Base-by-base conservation (phyloP, 192 early-diverging fungal genomes). In the Obelidium mucronatum region DNA sequence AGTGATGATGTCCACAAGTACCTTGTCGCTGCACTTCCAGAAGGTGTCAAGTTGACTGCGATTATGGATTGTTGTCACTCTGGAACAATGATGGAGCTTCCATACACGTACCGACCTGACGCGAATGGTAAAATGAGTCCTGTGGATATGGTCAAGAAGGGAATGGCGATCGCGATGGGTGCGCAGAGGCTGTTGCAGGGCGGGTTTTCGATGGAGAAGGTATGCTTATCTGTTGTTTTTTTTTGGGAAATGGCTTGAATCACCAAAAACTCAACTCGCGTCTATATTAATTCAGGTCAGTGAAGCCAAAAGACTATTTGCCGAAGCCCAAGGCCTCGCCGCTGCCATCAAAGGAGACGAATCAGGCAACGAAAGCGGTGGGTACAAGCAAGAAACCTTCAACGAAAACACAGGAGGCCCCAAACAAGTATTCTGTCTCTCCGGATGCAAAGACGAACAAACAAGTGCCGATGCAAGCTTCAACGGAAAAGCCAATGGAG, bases 31-130 rank as follows among this genome's bases (percentile, higher is more conserved):
- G 78, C 82, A 15, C 83, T 96, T 17, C 93, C 93, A 39, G 79
- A 69, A 19, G 91, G 92, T 0, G 87, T 83, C 26, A 90, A 91
- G 24, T 82, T 96, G 33, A 93, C 91, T 0, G 90, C 86, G 1
- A 67, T 96, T 26, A 90, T 94, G 66, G 78, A 94, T 78, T 93
- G 87, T 35, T 90, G 92, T 85, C 39, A 89, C 91, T 65, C 92
- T 94, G 78, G 77, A 19, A 69, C 77, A 22, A 17, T 75, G 33
- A 58, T 78, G 11, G 77, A 78, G 39, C 64, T 76, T 48, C 75
- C 75, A 11, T 76, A 56, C 64, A 59, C 75, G 2, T 76, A 76
- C 35, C 36, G n/a, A 26, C 75, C 75, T 19, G 65, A 69, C 51
- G 75, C 8, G 35, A 48, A 68, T 33, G 72, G 72, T 5, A 42